phyloP scores from a whole-genome alignment of 83 land plant species.

The Isoetes engelmannii region DNA sequence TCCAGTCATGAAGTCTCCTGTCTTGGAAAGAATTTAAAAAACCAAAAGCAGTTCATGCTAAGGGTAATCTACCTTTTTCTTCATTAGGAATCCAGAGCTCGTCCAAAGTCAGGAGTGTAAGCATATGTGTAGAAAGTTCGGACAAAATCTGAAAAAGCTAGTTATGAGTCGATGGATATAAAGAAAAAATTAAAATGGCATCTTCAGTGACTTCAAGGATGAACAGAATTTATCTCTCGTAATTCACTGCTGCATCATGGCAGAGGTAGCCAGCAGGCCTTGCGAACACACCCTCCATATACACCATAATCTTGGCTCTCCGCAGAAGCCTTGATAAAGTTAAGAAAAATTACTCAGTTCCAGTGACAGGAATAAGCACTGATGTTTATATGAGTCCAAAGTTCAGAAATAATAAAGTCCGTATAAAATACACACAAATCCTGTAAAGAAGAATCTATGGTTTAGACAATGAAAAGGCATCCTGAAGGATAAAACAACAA shows the following conservation, averaged over 20 bases:
- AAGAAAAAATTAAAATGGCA: not conserved
- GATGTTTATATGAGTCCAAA: conserved; percentile 55
- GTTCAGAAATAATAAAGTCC: conserved; percentile 82
- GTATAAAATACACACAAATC: conserved; percentile 93
- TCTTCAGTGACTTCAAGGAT: not conserved
- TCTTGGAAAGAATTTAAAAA: not conserved
- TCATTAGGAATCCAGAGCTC: conserved; percentile 93
- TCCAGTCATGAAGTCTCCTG: not conserved
- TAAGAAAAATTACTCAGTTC: conserved; percentile 3
- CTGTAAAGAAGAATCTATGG: conserved; percentile 35
- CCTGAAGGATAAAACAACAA: too few relatives aligned
- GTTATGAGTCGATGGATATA: not conserved
- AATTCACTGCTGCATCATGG: conserved; percentile 89
- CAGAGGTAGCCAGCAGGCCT: conserved; percentile 98
- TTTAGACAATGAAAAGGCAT: too few relatives aligned
- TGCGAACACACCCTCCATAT: conserved; percentile 90
- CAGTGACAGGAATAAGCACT: not conserved
- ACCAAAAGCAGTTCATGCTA: not conserved
- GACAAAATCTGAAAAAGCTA: conserved; percentile 62
- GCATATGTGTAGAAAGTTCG: conserved; percentile 88
- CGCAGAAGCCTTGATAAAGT: conserved; percentile 63
- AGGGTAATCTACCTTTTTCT: conserved; percentile 61
- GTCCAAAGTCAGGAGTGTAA: conserved; percentile 79
- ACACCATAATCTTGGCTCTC: conserved; percentile 96
- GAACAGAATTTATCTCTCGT: conserved; percentile 55